These are phyloP conservation scores for Phytophthora pisi DNA, from an alignment of 352 stramenopile species.

Conservation along the genomic window DNA sequence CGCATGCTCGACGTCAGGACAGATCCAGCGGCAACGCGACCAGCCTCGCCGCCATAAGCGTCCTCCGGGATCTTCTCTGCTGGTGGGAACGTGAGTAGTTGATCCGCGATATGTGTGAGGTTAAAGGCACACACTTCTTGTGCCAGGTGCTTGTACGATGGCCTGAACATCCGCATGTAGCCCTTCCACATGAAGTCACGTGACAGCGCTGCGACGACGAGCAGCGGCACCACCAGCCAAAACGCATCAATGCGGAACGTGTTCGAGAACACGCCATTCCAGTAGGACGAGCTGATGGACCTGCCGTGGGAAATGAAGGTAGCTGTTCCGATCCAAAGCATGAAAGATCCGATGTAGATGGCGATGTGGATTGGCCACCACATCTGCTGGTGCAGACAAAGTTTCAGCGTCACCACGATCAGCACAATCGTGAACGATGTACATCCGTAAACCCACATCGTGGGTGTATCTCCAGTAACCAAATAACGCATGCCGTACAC, in stretches of 20 bases:
- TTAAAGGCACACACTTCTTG: constrained; percentile 82
- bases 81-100: constrained; percentile 81
- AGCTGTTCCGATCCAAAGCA: constrained; percentile 76
- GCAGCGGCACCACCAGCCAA: constrained; percentile 77
- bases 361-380: constrained; percentile 77
- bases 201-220: constrained; percentile 72
- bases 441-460: constrained; percentile 94
- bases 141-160: constrained; percentile 86
- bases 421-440: constrained; percentile 95
- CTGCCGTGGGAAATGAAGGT: constrained; percentile 74
- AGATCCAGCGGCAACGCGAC: constrained; percentile 21
- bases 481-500: constrained; percentile 86
- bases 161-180: constrained; percentile 78
- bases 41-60: constrained; percentile 34
- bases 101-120: constrained; percentile 62
- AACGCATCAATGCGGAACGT: constrained; percentile 73
- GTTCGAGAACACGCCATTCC: constrained; percentile 82
- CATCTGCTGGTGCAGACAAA: constrained; percentile 88
- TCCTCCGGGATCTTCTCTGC: constrained; percentile 75
- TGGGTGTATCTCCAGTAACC: constrained; percentile 82
- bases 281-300: constrained; percentile 81
- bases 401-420: constrained; percentile 95
- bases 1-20: constrained; percentile 34
- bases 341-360: constrained; percentile 72
- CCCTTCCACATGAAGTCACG: constrained; percentile 87